Evolutionary conservation across 1,139 yeast genomes (phyloP).

Genomic region (Kurtzmaniella quercitrusa): DNA sequence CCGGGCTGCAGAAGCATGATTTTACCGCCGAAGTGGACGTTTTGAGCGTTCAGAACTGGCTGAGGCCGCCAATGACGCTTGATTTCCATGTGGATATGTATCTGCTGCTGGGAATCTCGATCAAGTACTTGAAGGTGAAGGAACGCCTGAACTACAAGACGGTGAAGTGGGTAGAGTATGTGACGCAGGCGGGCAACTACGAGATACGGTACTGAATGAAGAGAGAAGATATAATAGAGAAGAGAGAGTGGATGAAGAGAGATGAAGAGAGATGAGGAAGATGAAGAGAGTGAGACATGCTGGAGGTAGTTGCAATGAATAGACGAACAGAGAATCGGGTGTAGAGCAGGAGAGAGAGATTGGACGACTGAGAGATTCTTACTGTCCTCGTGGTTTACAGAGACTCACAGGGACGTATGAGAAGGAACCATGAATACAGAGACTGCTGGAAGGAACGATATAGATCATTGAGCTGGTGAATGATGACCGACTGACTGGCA

Average conservation of each 20-base stretch:
- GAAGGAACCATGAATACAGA: too few species aligned
- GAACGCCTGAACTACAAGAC: slow-evolving; percentile 67
- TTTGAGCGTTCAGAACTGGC: slow-evolving; percentile 16
- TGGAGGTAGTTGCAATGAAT: too few species aligned
- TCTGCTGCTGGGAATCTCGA: slow-evolving; percentile 73
- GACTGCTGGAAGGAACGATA: too few species aligned
- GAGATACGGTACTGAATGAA: slow-evolving; percentile 69
- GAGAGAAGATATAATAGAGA: background rate
- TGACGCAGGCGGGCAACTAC: slow-evolving; percentile 71
- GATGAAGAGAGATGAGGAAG: background rate
- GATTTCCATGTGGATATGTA: slow-evolving; percentile 72
- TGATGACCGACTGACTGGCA: too few species aligned
- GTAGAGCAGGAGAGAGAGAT: too few species aligned
- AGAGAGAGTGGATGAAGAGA: background rate
- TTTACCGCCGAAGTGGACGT: slow-evolving; percentile 49
- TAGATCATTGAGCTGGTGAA: too few species aligned
- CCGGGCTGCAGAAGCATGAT: slow-evolving; percentile 62
- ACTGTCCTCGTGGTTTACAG: too few species aligned
- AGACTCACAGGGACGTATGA: too few species aligned
- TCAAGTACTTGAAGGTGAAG: slow-evolving; percentile 64
- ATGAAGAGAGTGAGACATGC: too few species aligned
- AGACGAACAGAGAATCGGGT: too few species aligned
- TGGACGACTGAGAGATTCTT: too few species aligned
- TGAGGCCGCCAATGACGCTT: slow-evolving; percentile 79
- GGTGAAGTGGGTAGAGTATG: slow-evolving; percentile 84